A percentile compares a stretch with the other conserved stretches of the same genome.
phyloP scores from a whole-genome alignment of 768 basidiomycete genomes.

The Dentipellis sp. region DNA sequence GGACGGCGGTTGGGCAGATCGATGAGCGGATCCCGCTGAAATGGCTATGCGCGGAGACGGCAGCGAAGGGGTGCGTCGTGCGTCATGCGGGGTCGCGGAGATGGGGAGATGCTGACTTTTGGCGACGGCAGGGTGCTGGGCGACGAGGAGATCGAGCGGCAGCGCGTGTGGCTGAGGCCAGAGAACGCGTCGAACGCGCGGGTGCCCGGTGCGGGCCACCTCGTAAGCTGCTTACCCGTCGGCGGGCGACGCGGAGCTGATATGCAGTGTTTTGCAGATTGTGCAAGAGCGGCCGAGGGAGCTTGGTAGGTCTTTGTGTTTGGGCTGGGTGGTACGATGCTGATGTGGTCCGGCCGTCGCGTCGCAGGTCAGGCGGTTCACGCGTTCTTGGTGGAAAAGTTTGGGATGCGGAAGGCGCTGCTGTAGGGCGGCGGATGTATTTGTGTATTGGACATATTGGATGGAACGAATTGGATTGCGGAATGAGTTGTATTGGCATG shows the following conservation, averaged over 20 bases:
- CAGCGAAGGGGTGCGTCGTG: constrained; percentile 26
- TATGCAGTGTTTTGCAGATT: neutral
- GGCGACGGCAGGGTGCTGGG: constrained; percentile 2
- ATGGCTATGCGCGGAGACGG: constrained; percentile 45
- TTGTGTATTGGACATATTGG: too few species aligned
- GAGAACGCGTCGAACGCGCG: constrained; percentile 25
- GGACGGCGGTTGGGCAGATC: constrained; percentile 25
- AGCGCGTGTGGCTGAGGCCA: constrained; percentile 24
- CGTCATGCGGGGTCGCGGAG: too few species aligned
- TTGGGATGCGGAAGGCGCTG: neutral
- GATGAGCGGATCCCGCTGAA: constrained; percentile 41
- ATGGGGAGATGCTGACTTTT: neutral
- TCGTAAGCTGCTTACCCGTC: constrained; percentile 11
- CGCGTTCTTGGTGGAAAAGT: constrained; percentile 4
- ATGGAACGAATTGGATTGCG: too few species aligned
- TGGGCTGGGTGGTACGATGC: neutral
- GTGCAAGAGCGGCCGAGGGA: constrained; percentile 12
- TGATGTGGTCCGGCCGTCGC: neutral
- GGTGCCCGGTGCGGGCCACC: constrained; percentile 23
- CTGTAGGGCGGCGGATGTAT: too few species aligned
- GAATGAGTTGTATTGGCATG: too few species aligned
- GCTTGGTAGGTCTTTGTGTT: too few species aligned
- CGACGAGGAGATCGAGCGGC: constrained; percentile 8
- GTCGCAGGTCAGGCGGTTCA: constrained; percentile 3
- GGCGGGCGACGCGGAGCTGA: neutral